Evolutionary conservation across 1,139 yeast genomes (phyloP), one percentile per base, ranked within the genome.

Genomic region (Magnusiomyces suaveolens): DNA sequence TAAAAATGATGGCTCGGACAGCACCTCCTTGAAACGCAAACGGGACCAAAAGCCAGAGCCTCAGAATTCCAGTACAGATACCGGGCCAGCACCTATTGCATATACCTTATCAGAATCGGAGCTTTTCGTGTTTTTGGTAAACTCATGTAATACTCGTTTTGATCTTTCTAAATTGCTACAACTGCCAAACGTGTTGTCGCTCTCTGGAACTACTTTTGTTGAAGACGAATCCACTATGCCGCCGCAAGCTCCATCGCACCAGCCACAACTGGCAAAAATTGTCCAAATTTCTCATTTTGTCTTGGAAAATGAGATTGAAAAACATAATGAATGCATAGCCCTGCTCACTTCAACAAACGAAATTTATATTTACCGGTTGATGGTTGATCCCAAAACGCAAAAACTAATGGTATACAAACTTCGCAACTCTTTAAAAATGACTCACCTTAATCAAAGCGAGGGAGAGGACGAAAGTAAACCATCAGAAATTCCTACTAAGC

Each of bases 271-370:
- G 14, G 18, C 29, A 2, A 21, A 43, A 16, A 44, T 44, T 18
- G 18, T 14, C 3, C 47, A 44, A 16, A 44, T 44, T 44, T 44
- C 47, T 24, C 47, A 44, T 44, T 44, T 44, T 16, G 29, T 25
- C 18, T 23, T 44, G 3, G 29, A 44, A 44, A 44, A 44, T 14
- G 23, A 20, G 24, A 33, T 33, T 18, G 50, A 36, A 29, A 25
- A 47, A 18, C n/a, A 29, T 20, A 74, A 78, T 53, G 90, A 87
- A 61, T 83, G 81, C 66, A 67, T 89, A 57, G 75, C 89, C 0
- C 73, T 87, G 4, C 72, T 88, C 52, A 87, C 95, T 0, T 78
- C 82, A 65, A 90, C 92, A 54, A 94, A 94, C 62, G 95, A 88
- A 66, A 72, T 87, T 1, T 72, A 81, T 48, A 72, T 85, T 59